A percentile compares a stretch with the other conserved stretches of the same genome.
Evolutionary conservation across 2,329 filamentous ascomycete genomes (phyloP).

Genomic region (Curvularia verruculosa): DNA sequence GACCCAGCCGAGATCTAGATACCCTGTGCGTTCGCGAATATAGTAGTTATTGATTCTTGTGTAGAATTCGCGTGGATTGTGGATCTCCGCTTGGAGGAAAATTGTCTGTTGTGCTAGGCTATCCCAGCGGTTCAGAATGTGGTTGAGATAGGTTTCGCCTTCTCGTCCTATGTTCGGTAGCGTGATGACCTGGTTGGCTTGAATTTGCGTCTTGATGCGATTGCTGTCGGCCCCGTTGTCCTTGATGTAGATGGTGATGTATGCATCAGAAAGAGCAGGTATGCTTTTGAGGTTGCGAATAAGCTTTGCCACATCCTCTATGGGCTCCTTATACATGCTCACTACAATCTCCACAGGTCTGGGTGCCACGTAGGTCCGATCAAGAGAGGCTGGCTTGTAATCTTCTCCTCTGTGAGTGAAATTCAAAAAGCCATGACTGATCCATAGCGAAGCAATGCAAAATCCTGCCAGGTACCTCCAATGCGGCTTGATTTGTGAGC

Average conservation of each 20-base stretch:
- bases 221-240: constrained; percentile 25
- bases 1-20: constrained; percentile 52
- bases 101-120: constrained; percentile 54
- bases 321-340: constrained; percentile 47
- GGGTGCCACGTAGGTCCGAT: constrained; percentile 27
- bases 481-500: neutral
- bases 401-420: constrained; percentile 17
- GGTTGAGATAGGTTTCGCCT: constrained; percentile 54
- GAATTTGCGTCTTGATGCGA: constrained; percentile 23
- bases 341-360: constrained; percentile 43
- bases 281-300: constrained; percentile 27
- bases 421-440: constrained; percentile 19
- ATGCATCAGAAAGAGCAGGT: constrained; percentile 24
- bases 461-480: constrained; percentile 6
- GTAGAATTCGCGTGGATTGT: constrained; percentile 48
- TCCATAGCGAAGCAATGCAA: constrained; percentile 18
- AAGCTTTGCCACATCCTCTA: constrained; percentile 28
- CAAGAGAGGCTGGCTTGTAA: constrained; percentile 12
- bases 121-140: constrained; percentile 54
- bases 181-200: constrained; percentile 29
- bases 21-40: constrained; percentile 47
- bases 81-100: constrained; percentile 55
- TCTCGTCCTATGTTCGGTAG: constrained; percentile 53
- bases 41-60: constrained; percentile 50
- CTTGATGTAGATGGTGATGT: constrained; percentile 43